Evolutionary conservation across 2,329 filamentous ascomycete genomes (phyloP).

Genomic region (Sporothrix brunneoviolacea): DNA sequence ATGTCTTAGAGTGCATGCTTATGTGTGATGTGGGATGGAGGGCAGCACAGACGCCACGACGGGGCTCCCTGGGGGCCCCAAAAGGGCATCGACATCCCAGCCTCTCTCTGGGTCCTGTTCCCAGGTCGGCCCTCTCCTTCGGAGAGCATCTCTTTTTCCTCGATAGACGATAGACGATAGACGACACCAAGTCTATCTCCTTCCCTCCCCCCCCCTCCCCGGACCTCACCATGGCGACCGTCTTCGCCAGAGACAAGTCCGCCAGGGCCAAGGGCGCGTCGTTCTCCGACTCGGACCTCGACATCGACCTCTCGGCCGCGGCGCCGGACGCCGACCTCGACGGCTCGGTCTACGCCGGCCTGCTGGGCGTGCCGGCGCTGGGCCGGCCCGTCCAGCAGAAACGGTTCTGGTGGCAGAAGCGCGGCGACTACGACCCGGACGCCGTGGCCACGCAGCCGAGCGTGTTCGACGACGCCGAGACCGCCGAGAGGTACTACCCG

Average conservation of each 20-base stretch:
- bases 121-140: too few relatives aligned
- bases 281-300: conserved; percentile 10
- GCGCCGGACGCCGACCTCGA: too few relatives aligned
- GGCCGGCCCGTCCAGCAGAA: conserved; percentile 24
- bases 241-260: conserved; percentile 18
- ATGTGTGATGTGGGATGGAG: too few relatives aligned
- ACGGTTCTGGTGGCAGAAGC: conserved; percentile 30
- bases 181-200: too few relatives aligned
- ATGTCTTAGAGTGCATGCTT: too few relatives aligned
- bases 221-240: conserved; percentile 21
- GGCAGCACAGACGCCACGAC: too few relatives aligned
- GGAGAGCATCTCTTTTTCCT: background rate
- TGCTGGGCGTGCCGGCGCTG: conserved; percentile 20
- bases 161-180: too few relatives aligned
- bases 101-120: background rate
- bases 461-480: conserved; percentile 34
- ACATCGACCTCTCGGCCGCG: background rate
- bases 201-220: background rate
- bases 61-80: background rate
- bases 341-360: background rate
- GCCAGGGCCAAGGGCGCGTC: background rate
- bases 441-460: conserved; percentile 31
- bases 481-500: conserved; percentile 30
- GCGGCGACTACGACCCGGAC: conserved; percentile 22
- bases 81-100: conserved; percentile 1